Percentiles rank a stretch among this genome's conserved stretches.
These are phyloP conservation scores for Candida qinlingensis DNA, from an alignment of 805 yeast species.

Conservation along the genomic window DNA sequence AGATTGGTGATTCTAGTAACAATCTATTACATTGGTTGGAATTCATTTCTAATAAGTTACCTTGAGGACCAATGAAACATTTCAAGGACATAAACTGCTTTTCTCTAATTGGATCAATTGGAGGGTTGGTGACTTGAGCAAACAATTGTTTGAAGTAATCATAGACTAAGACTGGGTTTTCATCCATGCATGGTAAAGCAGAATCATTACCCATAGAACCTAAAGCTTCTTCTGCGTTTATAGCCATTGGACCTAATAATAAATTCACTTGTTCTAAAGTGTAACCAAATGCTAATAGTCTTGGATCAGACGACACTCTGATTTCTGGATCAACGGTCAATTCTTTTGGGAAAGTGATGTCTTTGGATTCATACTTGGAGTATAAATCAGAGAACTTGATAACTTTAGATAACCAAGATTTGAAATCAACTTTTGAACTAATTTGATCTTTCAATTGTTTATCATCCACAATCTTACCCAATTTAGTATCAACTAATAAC, in stretches of 20 bases:
- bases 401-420: constrained; percentile 86
- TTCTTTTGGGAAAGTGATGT: constrained; percentile 13
- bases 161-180: constrained; percentile 83
- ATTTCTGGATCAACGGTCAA: constrained; percentile 25
- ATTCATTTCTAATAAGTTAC: constrained; percentile 88
- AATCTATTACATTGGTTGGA: constrained; percentile 89
- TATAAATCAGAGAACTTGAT: constrained; percentile 76
- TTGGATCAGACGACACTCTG: constrained; percentile 68
- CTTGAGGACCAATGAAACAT: constrained; percentile 98
- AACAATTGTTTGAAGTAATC: constrained; percentile 94
- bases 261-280: constrained; percentile 88
- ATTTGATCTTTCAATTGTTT: constrained; percentile 78
- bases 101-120: constrained; percentile 97
- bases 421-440: constrained; percentile 82
- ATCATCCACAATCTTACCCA: constrained; percentile 91
- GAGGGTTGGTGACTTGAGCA: constrained; percentile 98
- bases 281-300: constrained; percentile 83
- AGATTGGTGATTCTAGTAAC: constrained; percentile 75
- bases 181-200: constrained; percentile 90
- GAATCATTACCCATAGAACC: constrained; percentile 99
- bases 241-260: constrained; percentile 89
- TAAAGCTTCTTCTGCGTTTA: constrained; percentile 85
- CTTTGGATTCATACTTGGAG: constrained; percentile 40
- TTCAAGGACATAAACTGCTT: constrained; percentile 95
- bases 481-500: constrained; percentile 90